Conservation (phyloP, 2,329 filamentous ascomycete species). For the Xylariaceae sp. region DNA sequence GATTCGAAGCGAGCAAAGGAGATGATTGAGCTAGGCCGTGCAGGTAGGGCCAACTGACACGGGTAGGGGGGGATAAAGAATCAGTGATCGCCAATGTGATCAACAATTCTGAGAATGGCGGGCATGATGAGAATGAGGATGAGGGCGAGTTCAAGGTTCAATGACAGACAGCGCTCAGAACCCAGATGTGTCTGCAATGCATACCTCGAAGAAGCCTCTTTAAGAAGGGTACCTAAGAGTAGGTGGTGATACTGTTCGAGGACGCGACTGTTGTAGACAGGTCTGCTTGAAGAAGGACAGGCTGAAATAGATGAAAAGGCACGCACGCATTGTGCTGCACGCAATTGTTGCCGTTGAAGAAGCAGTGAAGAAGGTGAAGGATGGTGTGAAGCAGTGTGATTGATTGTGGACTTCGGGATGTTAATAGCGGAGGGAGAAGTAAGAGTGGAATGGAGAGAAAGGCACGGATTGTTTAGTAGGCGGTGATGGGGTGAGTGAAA, state of each 20-base stretch:
- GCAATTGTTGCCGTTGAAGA: neutral
- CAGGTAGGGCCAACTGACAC: slow-evolving; percentile 9
- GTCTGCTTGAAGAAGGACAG: neutral
- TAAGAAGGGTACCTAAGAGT: neutral
- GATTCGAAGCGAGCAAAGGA: too few species aligned
- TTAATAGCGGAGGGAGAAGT: neutral
- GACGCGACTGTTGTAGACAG: slow-evolving; percentile 5
- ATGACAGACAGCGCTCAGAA: neutral
- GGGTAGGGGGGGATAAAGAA: neutral
- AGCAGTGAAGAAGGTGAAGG: slow-evolving; percentile 2
- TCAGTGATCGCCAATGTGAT: neutral
- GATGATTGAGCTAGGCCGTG: too few species aligned
- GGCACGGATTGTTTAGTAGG: neutral
- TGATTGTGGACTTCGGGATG: neutral
- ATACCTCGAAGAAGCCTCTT: slow-evolving; percentile 11
- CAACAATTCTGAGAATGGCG: too few species aligned
- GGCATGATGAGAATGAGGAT: neutral
- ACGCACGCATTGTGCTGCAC: slow-evolving; percentile 4
- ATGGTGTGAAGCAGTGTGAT: neutral
- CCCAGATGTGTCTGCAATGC: neutral
- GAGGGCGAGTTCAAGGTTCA: neutral
- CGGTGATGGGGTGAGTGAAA: neutral
- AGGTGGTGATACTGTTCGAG: neutral
- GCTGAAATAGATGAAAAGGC: slow-evolving; percentile 7
- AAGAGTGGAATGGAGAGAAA: neutral